Evolutionary conservation across 371 early-diverging fungal genomes (phyloP), one percentile per base, ranked within the genome.

Genomic region (Zancudomyces culisetae): DNA sequence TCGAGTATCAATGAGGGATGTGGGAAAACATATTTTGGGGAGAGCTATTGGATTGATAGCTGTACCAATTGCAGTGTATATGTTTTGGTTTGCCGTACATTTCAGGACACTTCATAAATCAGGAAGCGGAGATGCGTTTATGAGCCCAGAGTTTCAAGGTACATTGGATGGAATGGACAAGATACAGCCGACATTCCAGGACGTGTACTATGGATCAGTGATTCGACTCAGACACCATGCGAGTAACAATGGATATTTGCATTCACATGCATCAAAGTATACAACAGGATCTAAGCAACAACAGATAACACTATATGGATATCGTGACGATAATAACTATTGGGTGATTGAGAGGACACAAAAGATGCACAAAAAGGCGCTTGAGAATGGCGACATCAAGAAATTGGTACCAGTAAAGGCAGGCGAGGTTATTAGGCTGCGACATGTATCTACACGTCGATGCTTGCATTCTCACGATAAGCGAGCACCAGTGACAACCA

Each of bases 381-480:
- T 68, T 4, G 66, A 72, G 43, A 60, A 63, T 61, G 69, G 23
- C 49, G 42, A 56, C 30, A 52, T 55, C 27, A 46, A 64, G n/a
- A 66, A 0, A 27, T 64, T 26, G 56, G 67, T 20, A 62, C 51
- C 66, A 70, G 87, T 55, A 26, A 55, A 55, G 39, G 43, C 85
- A 63, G 73, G 75, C 15, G 87, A 86, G 39, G 51, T 70, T 42
- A 75, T 96, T 49, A 82, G 82, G 22, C 66, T 96, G 19, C 57
- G 71, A 28, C 97, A 96, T 63, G 59, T 68, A 41, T 24, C 60
- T 3, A 91, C 90, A 22, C 22, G 63, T 29, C 72, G 76, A 28
- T 79, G 74, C 51, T 73, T 93, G 28, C 80, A 90, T 56, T 85
- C 88, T 4, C 97, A 96, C 64, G 81, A 94, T 54, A 75, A 81